A percentile compares a stretch with the other conserved stretches of the same genome.
Conservation (phyloP, 345 rosid genomes). For the Camelina sativa region DNA sequence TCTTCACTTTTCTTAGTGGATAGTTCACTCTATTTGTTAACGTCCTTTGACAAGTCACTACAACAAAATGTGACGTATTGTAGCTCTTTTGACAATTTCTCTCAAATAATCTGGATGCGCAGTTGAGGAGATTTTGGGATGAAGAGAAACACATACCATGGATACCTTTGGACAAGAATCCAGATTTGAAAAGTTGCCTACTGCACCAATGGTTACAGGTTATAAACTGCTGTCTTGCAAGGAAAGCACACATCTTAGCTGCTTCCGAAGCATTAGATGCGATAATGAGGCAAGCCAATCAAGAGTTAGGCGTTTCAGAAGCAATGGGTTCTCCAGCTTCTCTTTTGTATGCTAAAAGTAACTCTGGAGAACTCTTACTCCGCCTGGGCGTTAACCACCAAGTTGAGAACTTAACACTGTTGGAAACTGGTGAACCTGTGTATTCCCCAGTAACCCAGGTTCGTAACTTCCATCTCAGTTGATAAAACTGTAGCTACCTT, state of each 20-base stretch:
- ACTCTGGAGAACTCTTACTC: slow-evolving; percentile 71
- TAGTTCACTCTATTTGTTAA: slow-evolving; percentile 3
- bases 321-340: slow-evolving; percentile 39
- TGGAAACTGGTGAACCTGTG: slow-evolving; percentile 93
- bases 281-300: slow-evolving; percentile 59
- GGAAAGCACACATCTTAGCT: slow-evolving; percentile 62
- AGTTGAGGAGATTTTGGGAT: slow-evolving; percentile 83
- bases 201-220: slow-evolving; percentile 89
- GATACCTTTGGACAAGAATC: slow-evolving; percentile 70
- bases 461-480: slow-evolving; percentile 35
- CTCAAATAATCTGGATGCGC: slow-evolving; percentile 45
- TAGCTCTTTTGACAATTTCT: slow-evolving; percentile 20
- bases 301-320: slow-evolving; percentile 48
- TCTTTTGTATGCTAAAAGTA: slow-evolving; percentile 64
- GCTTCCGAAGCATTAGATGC: slow-evolving; percentile 77
- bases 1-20: slow-evolving; percentile 22
- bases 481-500: slow-evolving; percentile 20
- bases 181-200: slow-evolving; percentile 86
- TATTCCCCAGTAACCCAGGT: slow-evolving; percentile 92
- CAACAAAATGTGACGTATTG: slow-evolving; percentile 13
- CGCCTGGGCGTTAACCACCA: slow-evolving; percentile 68
- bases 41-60: slow-evolving; percentile 14
- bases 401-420: slow-evolving; percentile 68
- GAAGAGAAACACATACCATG: slow-evolving; percentile 81
- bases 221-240: slow-evolving; percentile 85